Conservation (phyloP, 2,329 filamentous ascomycete genomes). For the Arthrobotrys megalospora region DNA sequence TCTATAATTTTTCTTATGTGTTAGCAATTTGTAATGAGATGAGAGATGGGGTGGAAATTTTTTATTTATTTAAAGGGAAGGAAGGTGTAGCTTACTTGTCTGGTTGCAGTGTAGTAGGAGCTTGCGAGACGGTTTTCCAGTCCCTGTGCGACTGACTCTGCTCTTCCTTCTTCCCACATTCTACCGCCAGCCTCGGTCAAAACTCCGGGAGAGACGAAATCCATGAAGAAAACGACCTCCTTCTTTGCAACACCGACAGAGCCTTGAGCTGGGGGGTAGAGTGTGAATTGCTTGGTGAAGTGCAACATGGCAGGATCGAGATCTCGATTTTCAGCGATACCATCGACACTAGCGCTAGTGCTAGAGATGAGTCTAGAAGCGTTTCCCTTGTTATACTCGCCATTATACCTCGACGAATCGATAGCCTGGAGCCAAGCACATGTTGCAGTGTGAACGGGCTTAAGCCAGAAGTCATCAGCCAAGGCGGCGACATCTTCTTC, state of each 20-base stretch:
- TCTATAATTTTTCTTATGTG: slow-evolving; percentile 29
- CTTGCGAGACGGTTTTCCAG: slow-evolving; percentile 44
- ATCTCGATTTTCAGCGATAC: slow-evolving; percentile 58
- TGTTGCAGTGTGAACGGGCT: slow-evolving; percentile 58
- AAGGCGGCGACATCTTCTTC: slow-evolving; percentile 56
- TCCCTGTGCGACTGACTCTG: slow-evolving; percentile 43
- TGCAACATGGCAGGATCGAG: slow-evolving; percentile 58
- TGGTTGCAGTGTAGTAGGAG: slow-evolving; percentile 55
- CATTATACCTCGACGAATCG: slow-evolving; percentile 58
- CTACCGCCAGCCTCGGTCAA: slow-evolving; percentile 50
- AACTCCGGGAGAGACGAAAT: slow-evolving; percentile 59
- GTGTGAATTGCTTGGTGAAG: slow-evolving; percentile 58
- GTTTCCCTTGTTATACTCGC: slow-evolving; percentile 54
- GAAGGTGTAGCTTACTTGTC: slow-evolving; percentile 45
- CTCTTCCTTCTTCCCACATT: slow-evolving; percentile 57
- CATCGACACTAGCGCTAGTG: slow-evolving; percentile 49
- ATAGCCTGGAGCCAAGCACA: slow-evolving; percentile 60
- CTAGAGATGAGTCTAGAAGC: slow-evolving; percentile 50
- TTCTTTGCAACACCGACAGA: slow-evolving; percentile 44
- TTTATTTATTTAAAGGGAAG: slow-evolving; percentile 32
- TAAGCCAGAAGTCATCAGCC: slow-evolving; percentile 59
- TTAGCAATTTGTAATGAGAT: slow-evolving; percentile 46
- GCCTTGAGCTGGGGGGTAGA: slow-evolving; percentile 49
- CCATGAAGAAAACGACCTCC: slow-evolving; percentile 58
- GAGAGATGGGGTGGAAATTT: background rate